Percentiles rank a stretch among this genome's conserved stretches.
These are phyloP conservation scores for Cyberlindnera petersonii DNA, from an alignment of 805 yeast genomes.

Conservation along the genomic window DNA sequence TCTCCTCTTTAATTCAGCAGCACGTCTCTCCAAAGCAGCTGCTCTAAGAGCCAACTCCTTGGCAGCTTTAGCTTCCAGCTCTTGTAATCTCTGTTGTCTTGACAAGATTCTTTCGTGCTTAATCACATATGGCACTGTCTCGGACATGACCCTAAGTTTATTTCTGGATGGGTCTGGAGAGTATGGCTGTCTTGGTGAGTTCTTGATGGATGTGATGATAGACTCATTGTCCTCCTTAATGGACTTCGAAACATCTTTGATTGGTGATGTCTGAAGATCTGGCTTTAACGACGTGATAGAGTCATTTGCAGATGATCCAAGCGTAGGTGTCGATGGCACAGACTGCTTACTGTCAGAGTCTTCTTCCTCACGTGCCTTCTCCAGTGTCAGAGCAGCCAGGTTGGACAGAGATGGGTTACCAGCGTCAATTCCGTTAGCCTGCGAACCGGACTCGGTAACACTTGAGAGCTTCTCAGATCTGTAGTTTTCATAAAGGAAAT, in stretches of 20 bases:
- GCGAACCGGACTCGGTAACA: constrained; percentile 36
- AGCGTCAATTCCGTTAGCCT: constrained; percentile 13
- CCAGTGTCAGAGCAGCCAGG: constrained; percentile 45
- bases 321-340: constrained; percentile 16
- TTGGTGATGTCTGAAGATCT: constrained; percentile 32
- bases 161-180: constrained; percentile 44
- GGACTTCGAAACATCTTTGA: constrained; percentile 34
- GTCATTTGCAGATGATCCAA: no score
- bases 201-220: constrained; percentile 33
- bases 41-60: constrained; percentile 69
- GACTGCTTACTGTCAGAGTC: constrained; percentile 2
- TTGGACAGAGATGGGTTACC: constrained; percentile 59
- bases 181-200: constrained; percentile 31
- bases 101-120: constrained; percentile 72
- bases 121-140: constrained; percentile 79
- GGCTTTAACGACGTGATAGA: constrained; percentile 18
- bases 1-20: constrained; percentile 57
- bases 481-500: constrained; percentile 69
- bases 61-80: constrained; percentile 74
- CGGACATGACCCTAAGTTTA: constrained; percentile 72
- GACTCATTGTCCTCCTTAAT: constrained; percentile 37
- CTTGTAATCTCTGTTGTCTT: constrained; percentile 75
- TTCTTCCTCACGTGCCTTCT: constrained; percentile 3
- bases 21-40: constrained; percentile 70
- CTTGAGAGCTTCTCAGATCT: constrained; percentile 71